Conservation (phyloP, 345 rosid species). For the Laguncularia racemosa region DNA sequence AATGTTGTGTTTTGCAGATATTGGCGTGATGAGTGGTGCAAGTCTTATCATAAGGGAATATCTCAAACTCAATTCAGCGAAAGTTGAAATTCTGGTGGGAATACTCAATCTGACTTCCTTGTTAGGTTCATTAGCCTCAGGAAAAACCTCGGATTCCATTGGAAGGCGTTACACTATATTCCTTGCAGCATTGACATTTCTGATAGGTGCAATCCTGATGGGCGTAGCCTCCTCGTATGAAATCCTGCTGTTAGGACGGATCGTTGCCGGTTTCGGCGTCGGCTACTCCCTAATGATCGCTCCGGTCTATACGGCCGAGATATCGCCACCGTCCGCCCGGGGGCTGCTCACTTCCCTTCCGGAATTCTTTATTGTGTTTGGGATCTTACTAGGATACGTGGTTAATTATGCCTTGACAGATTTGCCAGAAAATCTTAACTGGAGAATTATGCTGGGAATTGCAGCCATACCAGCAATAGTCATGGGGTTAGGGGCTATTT, state of each 20-base stretch:
- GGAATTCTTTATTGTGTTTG: slow-evolving; percentile 45
- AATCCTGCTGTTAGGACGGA: slow-evolving; percentile 45
- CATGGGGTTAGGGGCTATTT: slow-evolving; percentile 24
- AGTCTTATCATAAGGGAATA: slow-evolving; percentile 36
- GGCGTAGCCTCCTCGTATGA: slow-evolving; percentile 40
- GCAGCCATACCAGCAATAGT: slow-evolving; percentile 31
- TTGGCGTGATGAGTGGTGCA: slow-evolving; percentile 71
- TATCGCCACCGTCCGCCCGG: slow-evolving; percentile 39
- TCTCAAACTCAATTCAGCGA: slow-evolving; percentile 34
- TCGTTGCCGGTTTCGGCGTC: slow-evolving; percentile 49
- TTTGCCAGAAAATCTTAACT: slow-evolving; percentile 29
- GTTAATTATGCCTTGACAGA: slow-evolving; percentile 31
- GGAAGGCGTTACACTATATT: slow-evolving; percentile 52
- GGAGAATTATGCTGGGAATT: slow-evolving; percentile 49
- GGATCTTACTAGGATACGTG: slow-evolving; percentile 44
- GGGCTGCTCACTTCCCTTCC: slow-evolving; percentile 56
- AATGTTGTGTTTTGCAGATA: slow-evolving; percentile 21
- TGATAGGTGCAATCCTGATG: slow-evolving; percentile 45
- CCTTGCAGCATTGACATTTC: slow-evolving; percentile 41
- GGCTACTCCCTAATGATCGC: slow-evolving; percentile 62
- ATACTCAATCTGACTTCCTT: slow-evolving; percentile 41
- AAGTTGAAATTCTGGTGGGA: slow-evolving; percentile 51
- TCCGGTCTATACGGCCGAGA: slow-evolving; percentile 42
- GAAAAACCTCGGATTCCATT: slow-evolving; percentile 49
- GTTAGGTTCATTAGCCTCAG: slow-evolving; percentile 45